Evolutionary conservation across 108 stramenopile genomes (phyloP), one percentile per base, ranked within the genome.

Genomic region (Nannochloropsis gaditana): DNA sequence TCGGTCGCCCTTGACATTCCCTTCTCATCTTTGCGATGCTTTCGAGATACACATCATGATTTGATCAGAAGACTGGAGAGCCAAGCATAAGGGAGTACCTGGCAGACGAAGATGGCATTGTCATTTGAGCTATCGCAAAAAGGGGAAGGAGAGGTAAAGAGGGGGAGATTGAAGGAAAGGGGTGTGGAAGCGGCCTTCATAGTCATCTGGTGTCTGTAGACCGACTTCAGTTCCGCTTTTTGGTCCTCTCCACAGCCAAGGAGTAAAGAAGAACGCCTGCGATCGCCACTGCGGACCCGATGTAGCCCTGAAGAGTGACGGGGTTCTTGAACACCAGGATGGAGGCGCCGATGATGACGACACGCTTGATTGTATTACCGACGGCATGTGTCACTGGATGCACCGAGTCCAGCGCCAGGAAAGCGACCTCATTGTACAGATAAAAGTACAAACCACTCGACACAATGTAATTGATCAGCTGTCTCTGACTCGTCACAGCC

Each of bases 311-410:
- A n/a, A 93, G 94, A 43, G 93, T 93, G 95, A 98, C 96, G 5
- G 95, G 95, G 42, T 96, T 97, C 93, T 96, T 95, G 93, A 97
- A 98, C 80, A 96, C 95, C 85, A 97, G 87, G 73, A 97, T 95
- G 21, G 94, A 94, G 31, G 98, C 95, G 73, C 96, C 95, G 87
- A 98, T 97, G 87, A 98, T 96, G 43, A 98, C 97, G 47, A 98
- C 96, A 83, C 98, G 95, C 94, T 98, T 98, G 94, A 98, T 97
- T 84, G 96, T 97, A 94, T 98, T 98, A 81, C 98, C 98, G 82
- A 98, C 98, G 73, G 98, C 98, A 87, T 96, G 96, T 80, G 90
- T 90, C 9, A 90, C 87, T 41, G 90, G 84, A 82, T 86, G 85
- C 44, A 96, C 95, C 87, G 95, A 95, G 85, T 95, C 95, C 83